These are phyloP conservation scores for Hapsidospora chrysogenum DNA, from an alignment of 495 filamentous ascomycete genomes.

Conservation along the genomic window DNA sequence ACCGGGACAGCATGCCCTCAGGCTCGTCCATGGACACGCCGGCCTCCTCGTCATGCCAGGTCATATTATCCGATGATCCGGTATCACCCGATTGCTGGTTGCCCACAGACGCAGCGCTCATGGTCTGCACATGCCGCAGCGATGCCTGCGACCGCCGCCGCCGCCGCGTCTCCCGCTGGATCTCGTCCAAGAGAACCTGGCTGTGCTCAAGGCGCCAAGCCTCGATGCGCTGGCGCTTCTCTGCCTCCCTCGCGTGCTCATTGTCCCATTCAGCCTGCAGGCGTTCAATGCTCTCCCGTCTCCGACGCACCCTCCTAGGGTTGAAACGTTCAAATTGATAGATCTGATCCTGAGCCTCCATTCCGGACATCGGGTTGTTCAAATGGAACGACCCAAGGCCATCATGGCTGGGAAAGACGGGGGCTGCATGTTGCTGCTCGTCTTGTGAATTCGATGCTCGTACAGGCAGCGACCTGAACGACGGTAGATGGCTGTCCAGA, in stretches of 20 bases:
- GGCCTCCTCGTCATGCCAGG: slow-evolving; percentile 19
- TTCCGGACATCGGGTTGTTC: slow-evolving; percentile 17
- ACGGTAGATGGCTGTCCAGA: slow-evolving; percentile 74
- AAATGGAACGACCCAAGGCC: slow-evolving; percentile 67
- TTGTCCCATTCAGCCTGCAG: slow-evolving; percentile 35
- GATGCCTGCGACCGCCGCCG: slow-evolving; percentile 26
- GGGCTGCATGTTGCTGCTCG: slow-evolving; percentile 13
- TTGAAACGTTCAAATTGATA: slow-evolving; percentile 78
- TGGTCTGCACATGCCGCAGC: slow-evolving; percentile 1
- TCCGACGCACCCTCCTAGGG: slow-evolving; percentile 48
- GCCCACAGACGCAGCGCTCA: not conserved
- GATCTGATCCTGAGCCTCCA: slow-evolving; percentile 54
- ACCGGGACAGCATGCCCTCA: slow-evolving; percentile 61
- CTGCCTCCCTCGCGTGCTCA: slow-evolving; percentile 39
- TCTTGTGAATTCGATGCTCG: slow-evolving; percentile 21
- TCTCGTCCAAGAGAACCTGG: slow-evolving; percentile 65
- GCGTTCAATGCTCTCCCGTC: slow-evolving; percentile 44
- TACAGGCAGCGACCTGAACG: slow-evolving; percentile 52
- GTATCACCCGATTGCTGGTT: slow-evolving; percentile 5
- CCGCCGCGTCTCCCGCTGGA: slow-evolving; percentile 67
- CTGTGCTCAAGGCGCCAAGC: slow-evolving; percentile 88
- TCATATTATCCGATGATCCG: slow-evolving; percentile 18
- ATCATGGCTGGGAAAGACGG: slow-evolving; percentile 78
- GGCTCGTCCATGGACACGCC: slow-evolving; percentile 13
- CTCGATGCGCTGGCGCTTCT: slow-evolving; percentile 71